A percentile compares a stretch with the other conserved stretches of the same genome.
These are phyloP conservation scores for Trametes villosa DNA, from an alignment of 768 basidiomycete species.

Conservation along the genomic window DNA sequence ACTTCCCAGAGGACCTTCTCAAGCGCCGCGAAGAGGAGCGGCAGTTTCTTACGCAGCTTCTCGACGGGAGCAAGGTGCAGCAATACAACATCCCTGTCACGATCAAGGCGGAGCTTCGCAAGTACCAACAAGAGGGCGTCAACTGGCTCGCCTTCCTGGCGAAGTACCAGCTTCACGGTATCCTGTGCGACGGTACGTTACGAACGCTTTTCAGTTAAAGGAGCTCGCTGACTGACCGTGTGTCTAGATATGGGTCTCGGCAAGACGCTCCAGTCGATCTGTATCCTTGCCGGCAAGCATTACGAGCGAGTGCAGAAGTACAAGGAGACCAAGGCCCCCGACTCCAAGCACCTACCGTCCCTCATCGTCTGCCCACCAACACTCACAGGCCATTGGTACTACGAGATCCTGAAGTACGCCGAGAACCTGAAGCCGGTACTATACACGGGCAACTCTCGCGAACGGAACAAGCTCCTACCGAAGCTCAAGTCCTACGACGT, in stretches of 20 bases:
- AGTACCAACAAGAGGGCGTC: slow-evolving; percentile 98
- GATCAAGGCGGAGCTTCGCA: slow-evolving; percentile 93
- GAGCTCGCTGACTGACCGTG: slow-evolving; percentile 15
- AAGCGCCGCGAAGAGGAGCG: slow-evolving; percentile 87
- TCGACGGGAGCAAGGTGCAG: slow-evolving; percentile 95
- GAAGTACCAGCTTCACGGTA: slow-evolving; percentile 96
- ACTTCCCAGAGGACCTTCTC: slow-evolving; percentile 86
- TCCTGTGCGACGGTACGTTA: slow-evolving; percentile 90
- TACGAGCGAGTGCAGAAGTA: slow-evolving; percentile 78
- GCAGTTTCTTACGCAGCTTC: slow-evolving; percentile 88
- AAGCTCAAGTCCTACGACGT: slow-evolving; percentile 78
- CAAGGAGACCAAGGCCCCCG: slow-evolving; percentile 67
- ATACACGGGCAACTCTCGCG: slow-evolving; percentile 87
- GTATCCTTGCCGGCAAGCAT: slow-evolving; percentile 94
- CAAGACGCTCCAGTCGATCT: slow-evolving; percentile 97
- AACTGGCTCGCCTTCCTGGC: slow-evolving; percentile 99
- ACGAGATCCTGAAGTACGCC: slow-evolving; percentile 93
- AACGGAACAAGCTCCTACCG: slow-evolving; percentile 70
- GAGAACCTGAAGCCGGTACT: slow-evolving; percentile 82
- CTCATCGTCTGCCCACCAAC: slow-evolving; percentile 97
- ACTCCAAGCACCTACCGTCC: slow-evolving; percentile 87
- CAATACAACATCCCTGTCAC: slow-evolving; percentile 83
- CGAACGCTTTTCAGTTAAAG: not conserved
- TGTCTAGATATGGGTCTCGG: slow-evolving; percentile 95
- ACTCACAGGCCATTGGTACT: slow-evolving; percentile 98